phyloP scores from a whole-genome alignment of 2,329 filamentous ascomycete species.

The Phialemonium atrogriseum region DNA sequence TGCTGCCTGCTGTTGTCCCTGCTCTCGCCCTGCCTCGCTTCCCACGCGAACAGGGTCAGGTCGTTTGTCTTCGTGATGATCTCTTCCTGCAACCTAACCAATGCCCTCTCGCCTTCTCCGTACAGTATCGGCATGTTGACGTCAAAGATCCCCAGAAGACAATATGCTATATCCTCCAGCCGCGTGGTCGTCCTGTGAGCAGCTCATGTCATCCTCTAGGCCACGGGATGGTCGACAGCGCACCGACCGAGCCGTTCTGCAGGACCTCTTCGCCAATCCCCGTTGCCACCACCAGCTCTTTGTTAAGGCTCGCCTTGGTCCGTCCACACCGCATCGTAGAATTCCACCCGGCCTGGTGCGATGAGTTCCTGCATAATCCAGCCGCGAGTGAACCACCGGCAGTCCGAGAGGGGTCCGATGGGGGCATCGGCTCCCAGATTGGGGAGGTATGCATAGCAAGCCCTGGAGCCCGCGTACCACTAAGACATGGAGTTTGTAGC shows the following conservation, averaged over 20 bases:
- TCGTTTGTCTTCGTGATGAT: neutral
- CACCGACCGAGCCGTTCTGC: too few species aligned
- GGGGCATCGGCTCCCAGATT: too few species aligned
- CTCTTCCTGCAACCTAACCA: conserved; percentile 3
- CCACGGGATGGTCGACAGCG: conserved; percentile 1
- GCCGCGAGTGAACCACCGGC: conserved; percentile 8
- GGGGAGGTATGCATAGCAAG: too few species aligned
- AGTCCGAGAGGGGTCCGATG: neutral
- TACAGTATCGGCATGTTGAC: conserved; percentile 5
- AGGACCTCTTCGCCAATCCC: too few species aligned
- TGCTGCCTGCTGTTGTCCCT: too few species aligned
- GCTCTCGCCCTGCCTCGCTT: too few species aligned
- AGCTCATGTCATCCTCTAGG: conserved; percentile 3
- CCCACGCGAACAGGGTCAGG: neutral
- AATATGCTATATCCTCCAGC: conserved; percentile 1
- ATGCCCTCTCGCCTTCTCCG: conserved; percentile 1
- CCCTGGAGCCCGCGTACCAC: too few species aligned
- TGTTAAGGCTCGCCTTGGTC: too few species aligned
- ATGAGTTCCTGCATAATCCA: conserved; percentile 10
- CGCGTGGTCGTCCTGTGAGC: neutral
- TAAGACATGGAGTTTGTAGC: too few species aligned
- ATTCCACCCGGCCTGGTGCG: conserved; percentile 13
- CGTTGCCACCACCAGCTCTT: too few species aligned
- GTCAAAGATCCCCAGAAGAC: conserved; percentile 1
- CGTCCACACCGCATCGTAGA: conserved; percentile 14